phyloP scores from a whole-genome alignment of 495 filamentous ascomycete species.

The Daldinia childiae region DNA sequence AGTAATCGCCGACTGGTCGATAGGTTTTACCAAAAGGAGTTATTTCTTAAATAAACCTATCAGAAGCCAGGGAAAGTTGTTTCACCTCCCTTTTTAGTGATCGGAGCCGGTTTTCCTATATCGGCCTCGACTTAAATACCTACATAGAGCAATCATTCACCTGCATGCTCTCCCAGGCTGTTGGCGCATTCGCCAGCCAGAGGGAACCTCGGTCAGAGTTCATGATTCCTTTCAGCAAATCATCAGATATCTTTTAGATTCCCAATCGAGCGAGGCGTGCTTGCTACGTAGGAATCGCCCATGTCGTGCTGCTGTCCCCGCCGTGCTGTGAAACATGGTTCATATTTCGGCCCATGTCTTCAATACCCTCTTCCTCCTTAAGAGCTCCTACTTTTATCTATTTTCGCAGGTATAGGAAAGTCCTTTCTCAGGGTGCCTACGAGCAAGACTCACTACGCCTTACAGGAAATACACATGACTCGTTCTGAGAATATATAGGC shows the following conservation, averaged over 20 bases:
- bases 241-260: background rate
- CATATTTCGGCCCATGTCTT: slow-evolving; percentile 1
- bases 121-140: background rate
- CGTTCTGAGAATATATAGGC: background rate
- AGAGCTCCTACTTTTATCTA: background rate
- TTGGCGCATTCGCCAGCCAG: slow-evolving; percentile 7
- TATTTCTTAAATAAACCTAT: slow-evolving; percentile 30
- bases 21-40: slow-evolving; percentile 20
- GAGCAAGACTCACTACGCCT: background rate
- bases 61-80: slow-evolving; percentile 18
- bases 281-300: slow-evolving; percentile 22
- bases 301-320: slow-evolving; percentile 32
- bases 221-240: slow-evolving; percentile 1
- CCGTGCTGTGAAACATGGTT: slow-evolving; percentile 29
- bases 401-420: background rate
- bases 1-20: background rate
- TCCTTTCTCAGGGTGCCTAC: background rate
- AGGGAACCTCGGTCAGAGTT: slow-evolving; percentile 21
- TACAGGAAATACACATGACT: background rate
- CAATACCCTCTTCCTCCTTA: background rate
- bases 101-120: background rate
- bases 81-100: slow-evolving; percentile 23
- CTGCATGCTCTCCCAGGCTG: slow-evolving; percentile 9
- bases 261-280: slow-evolving; percentile 18
- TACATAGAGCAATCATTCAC: background rate